phyloP scores from a whole-genome alignment of 331 rosid genomes.

The Stylosanthes scabra region DNA sequence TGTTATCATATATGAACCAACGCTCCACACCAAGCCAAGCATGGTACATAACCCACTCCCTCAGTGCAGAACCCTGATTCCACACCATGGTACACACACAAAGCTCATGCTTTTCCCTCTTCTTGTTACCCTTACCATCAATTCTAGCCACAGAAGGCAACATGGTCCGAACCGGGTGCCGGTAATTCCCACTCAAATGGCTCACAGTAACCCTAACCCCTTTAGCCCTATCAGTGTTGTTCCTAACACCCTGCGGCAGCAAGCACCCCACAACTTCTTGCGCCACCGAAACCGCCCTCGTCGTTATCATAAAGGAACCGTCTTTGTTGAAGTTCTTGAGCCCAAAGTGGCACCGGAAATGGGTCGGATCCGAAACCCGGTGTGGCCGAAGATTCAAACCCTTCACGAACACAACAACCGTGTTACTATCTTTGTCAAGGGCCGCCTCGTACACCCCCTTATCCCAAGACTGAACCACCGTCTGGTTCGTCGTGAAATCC shows the following conservation, averaged over 20 bases:
- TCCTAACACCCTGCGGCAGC: conserved; percentile 61
- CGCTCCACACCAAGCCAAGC: conserved; percentile 93
- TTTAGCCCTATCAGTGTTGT: conserved; percentile 51
- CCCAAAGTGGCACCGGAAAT: conserved; percentile 72
- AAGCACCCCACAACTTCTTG: conserved; percentile 91
- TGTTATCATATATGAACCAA: conserved; percentile 96
- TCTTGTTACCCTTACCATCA: conserved; percentile 6
- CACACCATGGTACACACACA: conserved; percentile 96
- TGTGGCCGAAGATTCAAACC: conserved; percentile 91
- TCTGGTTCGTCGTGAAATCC: conserved; percentile 40
- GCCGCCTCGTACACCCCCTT: conserved; percentile 81
- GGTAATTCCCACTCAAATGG: conserved; percentile 33
- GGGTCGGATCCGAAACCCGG: conserved; percentile 73
- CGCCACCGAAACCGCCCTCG: conserved; percentile 74
- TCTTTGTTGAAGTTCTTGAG: conserved; percentile 42
- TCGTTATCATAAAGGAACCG: conserved; percentile 44
- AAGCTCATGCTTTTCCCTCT: conserved; percentile 57
- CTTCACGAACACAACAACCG: conserved; percentile 78
- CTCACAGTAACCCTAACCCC: conserved; percentile 76
- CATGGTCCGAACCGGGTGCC: conserved; percentile 44
- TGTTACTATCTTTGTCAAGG: conserved; percentile 59
- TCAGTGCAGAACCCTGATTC: conserved; percentile 87
- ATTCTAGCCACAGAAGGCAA: conserved; percentile 77
- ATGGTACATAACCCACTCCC: conserved; percentile 95
- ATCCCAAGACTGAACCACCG: conserved; percentile 59